Conservation (phyloP, 2,329 filamentous ascomycete genomes). For the Botrytis byssoidea region DNA sequence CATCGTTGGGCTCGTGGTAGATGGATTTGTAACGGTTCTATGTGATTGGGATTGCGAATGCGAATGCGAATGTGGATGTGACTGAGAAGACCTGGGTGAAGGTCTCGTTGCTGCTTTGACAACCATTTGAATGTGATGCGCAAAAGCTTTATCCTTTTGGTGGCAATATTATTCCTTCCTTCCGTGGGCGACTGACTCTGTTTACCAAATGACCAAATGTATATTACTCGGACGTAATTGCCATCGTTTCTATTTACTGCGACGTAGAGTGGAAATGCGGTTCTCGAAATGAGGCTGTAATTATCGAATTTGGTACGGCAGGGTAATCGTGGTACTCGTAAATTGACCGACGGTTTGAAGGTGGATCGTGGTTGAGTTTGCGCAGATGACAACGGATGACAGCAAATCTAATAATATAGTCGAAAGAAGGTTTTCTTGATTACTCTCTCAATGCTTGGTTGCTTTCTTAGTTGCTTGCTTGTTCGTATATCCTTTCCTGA, state of each 20-base stretch:
- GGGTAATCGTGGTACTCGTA: constrained; percentile 3
- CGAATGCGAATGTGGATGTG: constrained; percentile 31
- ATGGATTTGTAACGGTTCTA: constrained; percentile 21
- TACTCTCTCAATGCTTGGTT: neutral
- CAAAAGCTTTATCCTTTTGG: neutral
- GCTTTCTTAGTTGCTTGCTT: neutral
- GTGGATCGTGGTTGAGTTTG: constrained; percentile 15
- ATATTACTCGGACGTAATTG: neutral
- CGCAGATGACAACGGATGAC: neutral
- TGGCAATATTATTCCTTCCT: neutral
- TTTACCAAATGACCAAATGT: neutral
- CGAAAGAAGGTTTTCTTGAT: neutral
- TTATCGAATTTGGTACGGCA: neutral
- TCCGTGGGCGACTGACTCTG: neutral
- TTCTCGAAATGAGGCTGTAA: neutral
- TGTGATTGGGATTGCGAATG: constrained; percentile 31
- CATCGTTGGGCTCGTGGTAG: constrained; percentile 27
- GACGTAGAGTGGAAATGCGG: neutral
- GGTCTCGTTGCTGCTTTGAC: constrained; percentile 36
- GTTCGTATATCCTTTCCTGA: neutral
- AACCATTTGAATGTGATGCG: constrained; percentile 31
- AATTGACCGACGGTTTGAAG: neutral
- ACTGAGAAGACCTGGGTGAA: constrained; percentile 31
- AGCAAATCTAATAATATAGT: neutral
- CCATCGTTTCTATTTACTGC: neutral